Evolutionary conservation across 495 filamentous ascomycete species (phyloP).

Genomic region (Lasiosphaeria ovina): DNA sequence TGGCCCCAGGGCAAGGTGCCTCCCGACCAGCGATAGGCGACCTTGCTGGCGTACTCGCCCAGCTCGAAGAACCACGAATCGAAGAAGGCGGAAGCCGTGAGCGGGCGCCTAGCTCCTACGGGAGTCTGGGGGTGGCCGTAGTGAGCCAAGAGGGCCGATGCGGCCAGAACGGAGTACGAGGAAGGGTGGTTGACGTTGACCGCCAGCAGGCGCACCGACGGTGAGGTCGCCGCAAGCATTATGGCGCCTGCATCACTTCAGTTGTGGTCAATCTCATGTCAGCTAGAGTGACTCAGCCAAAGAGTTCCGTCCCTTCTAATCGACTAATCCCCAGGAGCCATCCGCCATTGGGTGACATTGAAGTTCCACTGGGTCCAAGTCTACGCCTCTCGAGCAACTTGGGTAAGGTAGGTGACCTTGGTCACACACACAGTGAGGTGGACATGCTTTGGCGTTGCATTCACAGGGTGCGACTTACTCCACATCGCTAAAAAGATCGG

Average conservation of each 20-base stretch:
- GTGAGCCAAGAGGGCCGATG: conserved; percentile 42
- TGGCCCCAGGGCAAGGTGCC: conserved; percentile 28
- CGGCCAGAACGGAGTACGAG: conserved; percentile 40
- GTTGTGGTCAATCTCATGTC: not conserved
- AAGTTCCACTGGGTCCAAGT: too few species aligned
- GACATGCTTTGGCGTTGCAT: not conserved
- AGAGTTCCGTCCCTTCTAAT: too few species aligned
- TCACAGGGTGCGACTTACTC: conserved; percentile 27
- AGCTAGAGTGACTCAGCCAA: not conserved
- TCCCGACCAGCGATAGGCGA: conserved; percentile 40
- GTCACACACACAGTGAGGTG: too few species aligned
- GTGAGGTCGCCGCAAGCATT: conserved; percentile 34
- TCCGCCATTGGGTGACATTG: too few species aligned
- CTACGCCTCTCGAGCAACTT: too few species aligned
- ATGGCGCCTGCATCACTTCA: conserved; percentile 37
- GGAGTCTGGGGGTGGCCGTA: conserved; percentile 38
- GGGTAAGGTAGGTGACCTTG: too few species aligned
- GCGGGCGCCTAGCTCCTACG: conserved; percentile 38
- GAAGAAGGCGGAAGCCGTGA: conserved; percentile 43
- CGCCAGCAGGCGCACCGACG: conserved; percentile 35
- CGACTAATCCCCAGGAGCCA: too few species aligned
- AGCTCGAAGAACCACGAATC: conserved; percentile 34
- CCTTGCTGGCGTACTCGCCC: conserved; percentile 37
- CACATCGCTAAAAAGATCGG: conserved; percentile 45
- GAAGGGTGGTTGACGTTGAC: conserved; percentile 46